Evolutionary conservation across 2,329 filamentous ascomycete species (phyloP).

Genomic region (Bipolaris sorokiniana): DNA sequence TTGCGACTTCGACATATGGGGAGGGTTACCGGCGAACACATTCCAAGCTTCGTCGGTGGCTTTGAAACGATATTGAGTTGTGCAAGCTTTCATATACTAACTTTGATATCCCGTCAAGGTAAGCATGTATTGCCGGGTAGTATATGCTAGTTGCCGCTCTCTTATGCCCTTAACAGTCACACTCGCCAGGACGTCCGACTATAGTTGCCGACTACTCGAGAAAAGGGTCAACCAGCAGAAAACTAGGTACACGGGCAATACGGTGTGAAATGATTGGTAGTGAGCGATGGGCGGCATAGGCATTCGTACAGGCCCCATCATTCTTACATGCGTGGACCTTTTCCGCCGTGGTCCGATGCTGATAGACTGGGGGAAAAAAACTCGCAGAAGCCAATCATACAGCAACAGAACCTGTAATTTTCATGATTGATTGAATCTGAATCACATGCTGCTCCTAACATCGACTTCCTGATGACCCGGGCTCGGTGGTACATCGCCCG

Average conservation of each 20-base stretch:
- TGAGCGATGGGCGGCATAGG: background rate
- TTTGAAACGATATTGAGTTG: background rate
- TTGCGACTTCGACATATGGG: background rate
- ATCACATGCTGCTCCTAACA: slow-evolving; percentile 10
- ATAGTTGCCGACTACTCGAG: too few species aligned
- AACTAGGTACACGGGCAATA: background rate
- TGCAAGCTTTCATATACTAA: too few species aligned
- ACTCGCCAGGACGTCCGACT: too few species aligned
- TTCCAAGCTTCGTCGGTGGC: too few species aligned
- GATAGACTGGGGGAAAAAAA: background rate
- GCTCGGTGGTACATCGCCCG: slow-evolving; percentile 41
- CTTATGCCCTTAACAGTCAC: too few species aligned
- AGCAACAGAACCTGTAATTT: background rate
- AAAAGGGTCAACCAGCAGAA: too few species aligned
- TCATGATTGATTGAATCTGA: background rate
- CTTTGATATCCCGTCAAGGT: too few species aligned
- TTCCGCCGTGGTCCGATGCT: background rate
- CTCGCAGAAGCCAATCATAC: background rate
- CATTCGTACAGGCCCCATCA: background rate
- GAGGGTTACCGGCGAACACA: background rate
- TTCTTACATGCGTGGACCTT: background rate
- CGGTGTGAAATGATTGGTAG: background rate
- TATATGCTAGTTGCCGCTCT: too few species aligned
- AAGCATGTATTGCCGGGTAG: too few species aligned
- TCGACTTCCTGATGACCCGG: slow-evolving; percentile 42